Evolutionary conservation across 2,329 filamentous ascomycete genomes (phyloP).

Genomic region (Ophiostoma sp.): DNA sequence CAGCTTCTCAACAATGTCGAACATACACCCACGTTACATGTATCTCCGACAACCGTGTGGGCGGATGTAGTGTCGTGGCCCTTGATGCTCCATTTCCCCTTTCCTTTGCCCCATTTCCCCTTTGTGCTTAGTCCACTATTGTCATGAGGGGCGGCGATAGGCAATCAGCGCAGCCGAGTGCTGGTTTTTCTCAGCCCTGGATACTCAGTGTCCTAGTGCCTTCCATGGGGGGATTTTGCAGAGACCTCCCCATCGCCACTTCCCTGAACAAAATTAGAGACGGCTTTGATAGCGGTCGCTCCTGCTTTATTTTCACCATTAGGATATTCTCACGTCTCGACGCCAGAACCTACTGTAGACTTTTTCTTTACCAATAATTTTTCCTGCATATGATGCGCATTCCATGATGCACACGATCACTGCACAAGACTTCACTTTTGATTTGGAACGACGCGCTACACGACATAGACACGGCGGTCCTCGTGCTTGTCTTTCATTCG

Average conservation of each 20-base stretch:
- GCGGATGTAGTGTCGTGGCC: background rate
- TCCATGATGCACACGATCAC: background rate
- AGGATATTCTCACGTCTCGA: background rate
- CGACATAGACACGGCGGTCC: background rate
- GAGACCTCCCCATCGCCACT: conserved; percentile 12
- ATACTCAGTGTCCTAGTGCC: conserved; percentile 16
- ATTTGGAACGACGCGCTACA: background rate
- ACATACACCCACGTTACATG: background rate
- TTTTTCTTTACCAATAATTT: background rate
- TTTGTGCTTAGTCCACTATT: background rate
- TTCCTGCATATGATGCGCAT: background rate
- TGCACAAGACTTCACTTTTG: background rate
- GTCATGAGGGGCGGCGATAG: conserved; percentile 9
- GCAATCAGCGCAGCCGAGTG: conserved; percentile 3
- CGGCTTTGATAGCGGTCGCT: background rate
- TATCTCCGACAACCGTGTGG: background rate
- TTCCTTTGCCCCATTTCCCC: background rate
- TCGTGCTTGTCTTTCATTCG: background rate
- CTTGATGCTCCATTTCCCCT: conserved; percentile 1
- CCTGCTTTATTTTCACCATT: background rate
- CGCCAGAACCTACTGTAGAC: too few species aligned
- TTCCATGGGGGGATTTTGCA: background rate
- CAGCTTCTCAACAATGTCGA: background rate
- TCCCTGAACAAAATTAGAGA: background rate
- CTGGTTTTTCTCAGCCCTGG: background rate